phyloP scores from a whole-genome alignment of 2,329 filamentous ascomycete species.

The Fusarium succisae region DNA sequence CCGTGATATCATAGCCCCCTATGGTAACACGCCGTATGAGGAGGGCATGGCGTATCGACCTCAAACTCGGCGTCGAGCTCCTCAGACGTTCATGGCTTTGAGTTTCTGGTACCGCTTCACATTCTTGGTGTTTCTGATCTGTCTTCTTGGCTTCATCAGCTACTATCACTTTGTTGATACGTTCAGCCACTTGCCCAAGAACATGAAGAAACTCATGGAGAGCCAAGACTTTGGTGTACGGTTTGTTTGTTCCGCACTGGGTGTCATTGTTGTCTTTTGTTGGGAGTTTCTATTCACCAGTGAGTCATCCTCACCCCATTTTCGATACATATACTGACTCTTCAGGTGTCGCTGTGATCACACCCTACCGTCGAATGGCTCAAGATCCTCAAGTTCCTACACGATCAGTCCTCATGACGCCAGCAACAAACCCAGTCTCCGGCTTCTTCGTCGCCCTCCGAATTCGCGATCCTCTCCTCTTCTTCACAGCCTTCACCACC shows the following conservation, averaged over 20 bases:
- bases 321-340: not conserved
- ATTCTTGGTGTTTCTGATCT: conserved; percentile 47
- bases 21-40: conserved; percentile 15
- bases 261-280: conserved; percentile 52
- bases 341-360: conserved; percentile 52
- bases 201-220: conserved; percentile 50
- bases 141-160: conserved; percentile 49
- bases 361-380: conserved; percentile 54
- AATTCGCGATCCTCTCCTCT: conserved; percentile 51
- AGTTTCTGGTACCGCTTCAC: conserved; percentile 47
- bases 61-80: conserved; percentile 11
- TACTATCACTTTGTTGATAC: conserved; percentile 49
- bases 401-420: conserved; percentile 52
- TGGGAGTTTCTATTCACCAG: conserved; percentile 56
- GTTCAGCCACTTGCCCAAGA: conserved; percentile 29
- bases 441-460: conserved; percentile 45
- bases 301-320: not conserved
- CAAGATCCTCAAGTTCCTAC: conserved; percentile 44
- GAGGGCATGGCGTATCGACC: conserved; percentile 12
- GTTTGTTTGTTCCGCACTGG: conserved; percentile 54
- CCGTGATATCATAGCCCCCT: not conserved
- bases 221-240: conserved; percentile 54
- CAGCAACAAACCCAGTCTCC: conserved; percentile 56
- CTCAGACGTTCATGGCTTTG: conserved; percentile 49
- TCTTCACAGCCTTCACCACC: conserved; percentile 52